Conservation (phyloP, 225 moss, liverwort and hornwort genomes). For the Lunularia cruciata region DNA sequence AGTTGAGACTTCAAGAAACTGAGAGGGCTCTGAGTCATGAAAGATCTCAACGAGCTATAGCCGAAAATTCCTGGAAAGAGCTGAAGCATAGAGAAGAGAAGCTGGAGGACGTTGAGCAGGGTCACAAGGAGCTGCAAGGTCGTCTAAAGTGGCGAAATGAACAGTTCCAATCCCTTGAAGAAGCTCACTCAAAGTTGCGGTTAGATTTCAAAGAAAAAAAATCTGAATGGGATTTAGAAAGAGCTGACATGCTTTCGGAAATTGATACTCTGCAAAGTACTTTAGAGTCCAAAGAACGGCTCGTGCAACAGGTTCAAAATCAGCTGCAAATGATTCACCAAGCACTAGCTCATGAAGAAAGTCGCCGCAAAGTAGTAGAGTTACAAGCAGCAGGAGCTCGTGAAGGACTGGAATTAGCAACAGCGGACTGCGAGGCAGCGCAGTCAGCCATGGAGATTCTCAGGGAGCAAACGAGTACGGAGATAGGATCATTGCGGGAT, state of each 20-base stretch:
- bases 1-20: slow-evolving; percentile 44
- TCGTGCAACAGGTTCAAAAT: slow-evolving; percentile 50
- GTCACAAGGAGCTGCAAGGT: slow-evolving; percentile 50
- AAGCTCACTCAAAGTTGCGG: slow-evolving; percentile 63
- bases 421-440: slow-evolving; percentile 49
- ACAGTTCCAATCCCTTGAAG: slow-evolving; percentile 76
- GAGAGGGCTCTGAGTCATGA: slow-evolving; percentile 60
- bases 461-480: slow-evolving; percentile 57
- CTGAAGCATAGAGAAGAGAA: slow-evolving; percentile 57
- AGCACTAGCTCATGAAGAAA: slow-evolving; percentile 70
- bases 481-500: slow-evolving; percentile 53
- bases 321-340: slow-evolving; percentile 61
- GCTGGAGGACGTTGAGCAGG: slow-evolving; percentile 61
- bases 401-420: slow-evolving; percentile 56
- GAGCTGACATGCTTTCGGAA: slow-evolving; percentile 46
- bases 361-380: slow-evolving; percentile 67
- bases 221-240: slow-evolving; percentile 58
- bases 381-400: slow-evolving; percentile 58
- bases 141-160: slow-evolving; percentile 83
- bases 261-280: slow-evolving; percentile 56
- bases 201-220: slow-evolving; percentile 54
- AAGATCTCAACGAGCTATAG: slow-evolving; percentile 41
- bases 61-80: slow-evolving; percentile 57
- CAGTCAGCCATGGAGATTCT: slow-evolving; percentile 56
- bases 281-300: slow-evolving; percentile 56